Conservation (phyloP, 2,329 filamentous ascomycete genomes). For the Coniochaeta hoffmannii region DNA sequence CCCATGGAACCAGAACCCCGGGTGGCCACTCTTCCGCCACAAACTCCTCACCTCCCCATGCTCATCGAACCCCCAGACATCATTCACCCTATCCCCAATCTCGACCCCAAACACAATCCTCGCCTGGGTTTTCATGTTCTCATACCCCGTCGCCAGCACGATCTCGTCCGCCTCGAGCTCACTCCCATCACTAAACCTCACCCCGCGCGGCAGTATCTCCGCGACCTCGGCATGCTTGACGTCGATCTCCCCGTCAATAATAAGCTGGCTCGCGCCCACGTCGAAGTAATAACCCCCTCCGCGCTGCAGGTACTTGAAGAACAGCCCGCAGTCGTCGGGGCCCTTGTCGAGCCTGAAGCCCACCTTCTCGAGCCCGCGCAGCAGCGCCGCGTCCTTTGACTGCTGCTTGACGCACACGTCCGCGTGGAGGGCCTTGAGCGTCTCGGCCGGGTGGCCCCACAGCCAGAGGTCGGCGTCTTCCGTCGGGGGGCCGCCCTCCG, state of each 20-base stretch:
- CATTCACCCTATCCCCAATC: constrained; percentile 48
- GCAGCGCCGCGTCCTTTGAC: constrained; percentile 27
- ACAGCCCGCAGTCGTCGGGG: constrained; percentile 47
- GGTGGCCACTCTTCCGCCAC: constrained; percentile 54
- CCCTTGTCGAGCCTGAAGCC: constrained; percentile 57
- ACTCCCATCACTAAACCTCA: constrained; percentile 45
- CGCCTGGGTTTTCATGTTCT: constrained; percentile 60
- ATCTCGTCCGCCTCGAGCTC: constrained; percentile 55
- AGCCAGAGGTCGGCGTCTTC: constrained; percentile 59
- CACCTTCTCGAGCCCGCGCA: constrained; percentile 39
- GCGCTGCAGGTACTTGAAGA: constrained; percentile 56
- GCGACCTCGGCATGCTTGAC: constrained; percentile 52
- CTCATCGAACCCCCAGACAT: constrained; percentile 56
- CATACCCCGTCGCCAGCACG: constrained; percentile 56
- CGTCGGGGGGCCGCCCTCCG: constrained; percentile 46
- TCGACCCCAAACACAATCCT: constrained; percentile 54
- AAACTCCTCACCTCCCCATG: constrained; percentile 49
- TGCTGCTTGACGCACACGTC: constrained; percentile 27
- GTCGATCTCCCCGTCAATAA: constrained; percentile 56
- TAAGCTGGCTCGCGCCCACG: constrained; percentile 55
- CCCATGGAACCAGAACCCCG: constrained; percentile 59
- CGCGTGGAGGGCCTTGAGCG: constrained; percentile 53
- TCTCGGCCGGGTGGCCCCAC: constrained; percentile 48
- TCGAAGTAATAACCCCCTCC: constrained; percentile 67
- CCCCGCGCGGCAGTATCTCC: constrained; percentile 36